These are phyloP conservation scores for Clonostachys byssicola DNA, from an alignment of 2,329 filamentous ascomycete genomes.

Conservation along the genomic window DNA sequence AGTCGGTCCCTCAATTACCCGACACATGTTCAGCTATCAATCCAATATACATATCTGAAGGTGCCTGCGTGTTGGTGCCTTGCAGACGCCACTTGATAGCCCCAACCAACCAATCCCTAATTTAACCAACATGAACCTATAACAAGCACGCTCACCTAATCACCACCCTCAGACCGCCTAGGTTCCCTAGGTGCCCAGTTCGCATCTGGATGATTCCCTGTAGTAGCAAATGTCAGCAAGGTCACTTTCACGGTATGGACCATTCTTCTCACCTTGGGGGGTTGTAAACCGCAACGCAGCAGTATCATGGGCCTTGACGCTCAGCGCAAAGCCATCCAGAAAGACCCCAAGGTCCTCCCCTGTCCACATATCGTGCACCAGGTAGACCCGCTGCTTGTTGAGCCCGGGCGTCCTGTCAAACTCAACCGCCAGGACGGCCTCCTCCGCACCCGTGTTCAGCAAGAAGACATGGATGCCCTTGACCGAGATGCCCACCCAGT, in stretches of 20 bases:
- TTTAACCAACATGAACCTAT: no score
- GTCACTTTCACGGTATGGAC: no score
- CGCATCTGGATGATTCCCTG: no score
- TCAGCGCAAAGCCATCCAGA: slow-evolving; percentile 13
- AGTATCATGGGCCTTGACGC: slow-evolving; percentile 24
- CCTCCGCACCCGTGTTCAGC: slow-evolving; percentile 30
- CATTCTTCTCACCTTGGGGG: background rate
- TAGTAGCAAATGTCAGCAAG: no score
- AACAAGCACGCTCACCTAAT: no score
- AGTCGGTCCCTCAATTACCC: no score
- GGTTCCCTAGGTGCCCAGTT: background rate
- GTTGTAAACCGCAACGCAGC: slow-evolving; percentile 10
- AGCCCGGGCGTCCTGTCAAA: slow-evolving; percentile 37
- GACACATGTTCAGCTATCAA: no score
- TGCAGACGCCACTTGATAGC: no score
- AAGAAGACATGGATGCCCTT: slow-evolving; percentile 36
- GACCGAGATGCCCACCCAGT: slow-evolving; percentile 35
- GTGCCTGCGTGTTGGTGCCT: no score
- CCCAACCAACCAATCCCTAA: no score
- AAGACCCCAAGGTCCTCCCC: slow-evolving; percentile 28
- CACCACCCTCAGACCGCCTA: background rate
- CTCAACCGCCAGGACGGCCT: slow-evolving; percentile 21
- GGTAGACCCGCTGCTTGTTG: slow-evolving; percentile 16
- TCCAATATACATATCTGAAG: no score
- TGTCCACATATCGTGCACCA: slow-evolving; percentile 39